phyloP scores from a whole-genome alignment of 2,329 filamentous ascomycete genomes.

The Juglanconis juglandina region DNA sequence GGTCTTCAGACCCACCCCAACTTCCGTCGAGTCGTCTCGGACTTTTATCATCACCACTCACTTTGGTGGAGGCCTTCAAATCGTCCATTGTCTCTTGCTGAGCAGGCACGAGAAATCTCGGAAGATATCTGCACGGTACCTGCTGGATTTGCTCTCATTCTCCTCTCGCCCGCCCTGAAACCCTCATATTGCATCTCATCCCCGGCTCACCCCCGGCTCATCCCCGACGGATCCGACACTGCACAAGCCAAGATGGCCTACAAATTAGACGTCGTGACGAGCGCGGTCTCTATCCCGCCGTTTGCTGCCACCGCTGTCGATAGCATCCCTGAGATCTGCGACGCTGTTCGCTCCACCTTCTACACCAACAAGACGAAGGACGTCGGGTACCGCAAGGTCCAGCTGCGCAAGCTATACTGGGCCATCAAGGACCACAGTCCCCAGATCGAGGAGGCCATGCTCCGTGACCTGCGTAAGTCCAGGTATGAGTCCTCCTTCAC shows the following conservation, averaged over 20 bases:
- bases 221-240: too few species aligned
- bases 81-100: too few species aligned
- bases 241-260: slow-evolving; percentile 2
- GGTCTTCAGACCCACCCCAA: too few species aligned
- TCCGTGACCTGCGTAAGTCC: slow-evolving; percentile 75
- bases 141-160: too few species aligned
- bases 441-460: slow-evolving; percentile 70
- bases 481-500: slow-evolving; percentile 68
- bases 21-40: too few species aligned
- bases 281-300: slow-evolving; percentile 35
- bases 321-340: slow-evolving; percentile 59
- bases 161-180: too few species aligned
- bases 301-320: slow-evolving; percentile 64
- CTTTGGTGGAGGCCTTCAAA: too few species aligned
- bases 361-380: slow-evolving; percentile 76
- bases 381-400: slow-evolving; percentile 74
- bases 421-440: slow-evolving; percentile 74
- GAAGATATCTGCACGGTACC: too few species aligned
- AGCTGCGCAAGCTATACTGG: slow-evolving; percentile 96
- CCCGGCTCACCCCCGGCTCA: too few species aligned
- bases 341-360: slow-evolving; percentile 66
- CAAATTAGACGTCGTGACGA: slow-evolving; percentile 27
- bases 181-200: too few species aligned
- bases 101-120: too few species aligned
- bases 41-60: too few species aligned